Evolutionary conservation across 2,329 filamentous ascomycete genomes (phyloP).

Genomic region (Podosphaera fusca): DNA sequence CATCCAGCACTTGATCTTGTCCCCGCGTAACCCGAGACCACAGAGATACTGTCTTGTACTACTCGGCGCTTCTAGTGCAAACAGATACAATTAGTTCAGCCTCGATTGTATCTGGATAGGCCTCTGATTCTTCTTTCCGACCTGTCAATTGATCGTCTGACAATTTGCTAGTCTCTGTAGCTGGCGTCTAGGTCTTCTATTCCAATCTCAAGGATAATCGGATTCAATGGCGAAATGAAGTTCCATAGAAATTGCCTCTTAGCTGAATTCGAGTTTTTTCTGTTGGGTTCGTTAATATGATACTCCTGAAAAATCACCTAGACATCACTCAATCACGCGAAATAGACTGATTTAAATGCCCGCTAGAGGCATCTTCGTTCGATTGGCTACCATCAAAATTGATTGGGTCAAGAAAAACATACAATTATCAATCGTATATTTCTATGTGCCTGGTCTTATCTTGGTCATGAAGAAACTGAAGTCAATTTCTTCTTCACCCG

Average conservation of each 20-base stretch:
- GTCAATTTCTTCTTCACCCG: neutral
- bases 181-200: too few relatives aligned
- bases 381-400: neutral
- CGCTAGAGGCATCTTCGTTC: neutral
- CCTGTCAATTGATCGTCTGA: too few relatives aligned
- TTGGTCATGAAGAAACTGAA: neutral
- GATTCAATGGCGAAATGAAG: too few relatives aligned
- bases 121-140: too few relatives aligned
- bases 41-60: neutral
- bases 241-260: neutral
- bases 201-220: too few relatives aligned
- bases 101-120: too few relatives aligned
- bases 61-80: neutral
- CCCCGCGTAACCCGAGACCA: neutral
- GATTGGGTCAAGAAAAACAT: neutral
- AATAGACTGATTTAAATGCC: neutral
- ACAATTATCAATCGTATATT: neutral
- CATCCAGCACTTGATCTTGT: neutral
- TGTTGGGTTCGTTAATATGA: neutral
- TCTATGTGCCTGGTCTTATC: neutral
- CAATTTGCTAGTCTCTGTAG: too few relatives aligned
- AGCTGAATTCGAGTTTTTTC: neutral
- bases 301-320: neutral
- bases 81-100: neutral
- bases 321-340: neutral